These are phyloP conservation scores for Syzygium aqueum DNA, from an alignment of 345 rosid species.

Conservation along the genomic window DNA sequence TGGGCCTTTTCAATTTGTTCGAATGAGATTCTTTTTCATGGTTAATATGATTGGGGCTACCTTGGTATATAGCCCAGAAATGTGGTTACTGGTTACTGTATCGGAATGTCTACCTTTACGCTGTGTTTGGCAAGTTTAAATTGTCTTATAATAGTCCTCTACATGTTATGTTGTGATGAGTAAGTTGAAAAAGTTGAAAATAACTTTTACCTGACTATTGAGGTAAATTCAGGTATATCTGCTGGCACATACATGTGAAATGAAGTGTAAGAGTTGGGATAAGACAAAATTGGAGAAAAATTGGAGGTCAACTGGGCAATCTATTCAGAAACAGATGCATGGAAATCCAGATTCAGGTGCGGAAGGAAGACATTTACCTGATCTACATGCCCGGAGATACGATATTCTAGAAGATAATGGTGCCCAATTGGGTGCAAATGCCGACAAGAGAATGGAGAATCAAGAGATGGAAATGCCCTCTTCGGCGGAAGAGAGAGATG, in stretches of 20 bases:
- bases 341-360: slow-evolving; percentile 11
- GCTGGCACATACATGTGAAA: slow-evolving; percentile 45
- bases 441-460: slow-evolving; percentile 23
- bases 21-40: neutral
- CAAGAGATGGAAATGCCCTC: slow-evolving; percentile 14
- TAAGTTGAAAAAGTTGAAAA: neutral
- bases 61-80: neutral
- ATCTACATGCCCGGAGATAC: slow-evolving; percentile 18
- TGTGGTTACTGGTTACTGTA: neutral
- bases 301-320: slow-evolving; percentile 8
- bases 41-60: neutral
- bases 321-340: slow-evolving; percentile 9
- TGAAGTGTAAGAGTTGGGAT: slow-evolving; percentile 19
- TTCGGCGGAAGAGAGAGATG: slow-evolving; percentile 3
- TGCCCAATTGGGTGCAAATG: slow-evolving; percentile 10
- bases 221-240: slow-evolving; percentile 40
- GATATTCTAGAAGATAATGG: slow-evolving; percentile 11
- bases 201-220: slow-evolving; percentile 7
- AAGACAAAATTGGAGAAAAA: slow-evolving; percentile 10
- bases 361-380: slow-evolving; percentile 20
- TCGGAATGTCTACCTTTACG: neutral
- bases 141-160: neutral
- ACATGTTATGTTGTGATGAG: neutral
- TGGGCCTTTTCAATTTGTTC: neutral
- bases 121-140: neutral